A percentile compares a stretch with the other conserved stretches of the same genome.
phyloP scores from a whole-genome alignment of 1,139 yeast genomes.

The Kodamaea arcana region DNA sequence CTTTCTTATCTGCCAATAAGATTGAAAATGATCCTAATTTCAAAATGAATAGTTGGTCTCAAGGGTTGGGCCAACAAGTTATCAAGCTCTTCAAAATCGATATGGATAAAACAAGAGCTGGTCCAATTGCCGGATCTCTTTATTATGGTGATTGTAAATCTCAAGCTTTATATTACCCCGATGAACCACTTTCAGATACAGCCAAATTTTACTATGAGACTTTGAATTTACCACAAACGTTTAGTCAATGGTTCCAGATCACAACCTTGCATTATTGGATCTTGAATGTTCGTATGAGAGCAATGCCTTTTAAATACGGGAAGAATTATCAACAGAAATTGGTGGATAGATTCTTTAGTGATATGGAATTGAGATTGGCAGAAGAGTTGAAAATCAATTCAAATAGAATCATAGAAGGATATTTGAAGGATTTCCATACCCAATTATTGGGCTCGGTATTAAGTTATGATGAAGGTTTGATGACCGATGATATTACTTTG shows the following conservation, averaged over 20 bases:
- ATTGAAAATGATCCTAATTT: slow-evolving; percentile 56
- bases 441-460: slow-evolving; percentile 87
- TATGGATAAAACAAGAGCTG: slow-evolving; percentile 90
- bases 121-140: slow-evolving; percentile 87
- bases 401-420: slow-evolving; percentile 80
- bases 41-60: slow-evolving; percentile 65
- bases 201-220: slow-evolving; percentile 77
- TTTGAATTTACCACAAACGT: slow-evolving; percentile 75
- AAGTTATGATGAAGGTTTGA: slow-evolving; percentile 90
- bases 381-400: slow-evolving; percentile 82
- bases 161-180: slow-evolving; percentile 73
- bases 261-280: slow-evolving; percentile 92
- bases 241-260: slow-evolving; percentile 93
- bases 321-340: slow-evolving; percentile 87
- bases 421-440: slow-evolving; percentile 83
- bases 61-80: slow-evolving; percentile 66
- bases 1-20: slow-evolving; percentile 49
- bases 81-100: slow-evolving; percentile 69
- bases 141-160: slow-evolving; percentile 84
- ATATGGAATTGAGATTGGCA: slow-evolving; percentile 79
- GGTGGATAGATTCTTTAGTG: slow-evolving; percentile 83
- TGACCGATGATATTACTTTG: slow-evolving; percentile 75
- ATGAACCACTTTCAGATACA: slow-evolving; percentile 60
- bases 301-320: slow-evolving; percentile 87
- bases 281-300: slow-evolving; percentile 89